phyloP scores from a whole-genome alignment of 768 basidiomycete genomes.

The Amanita pallidorosea region DNA sequence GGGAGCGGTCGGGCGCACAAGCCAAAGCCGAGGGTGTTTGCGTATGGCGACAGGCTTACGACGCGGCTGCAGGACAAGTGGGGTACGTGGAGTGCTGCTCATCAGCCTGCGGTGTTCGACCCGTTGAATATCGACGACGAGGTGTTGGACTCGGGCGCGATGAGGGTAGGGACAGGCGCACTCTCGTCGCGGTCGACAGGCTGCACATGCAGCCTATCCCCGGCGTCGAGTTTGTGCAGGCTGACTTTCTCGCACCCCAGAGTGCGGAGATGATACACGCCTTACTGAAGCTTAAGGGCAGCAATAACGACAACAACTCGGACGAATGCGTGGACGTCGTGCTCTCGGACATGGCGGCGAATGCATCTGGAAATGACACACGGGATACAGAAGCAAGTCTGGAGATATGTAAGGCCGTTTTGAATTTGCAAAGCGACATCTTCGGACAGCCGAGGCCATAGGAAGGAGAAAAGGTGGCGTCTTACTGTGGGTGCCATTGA shows the following conservation, averaged over 20 bases:
- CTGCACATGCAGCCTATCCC: slow-evolving; percentile 61
- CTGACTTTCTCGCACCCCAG: slow-evolving; percentile 60
- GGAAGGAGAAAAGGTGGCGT: slow-evolving; percentile 36
- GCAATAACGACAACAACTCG: slow-evolving; percentile 13
- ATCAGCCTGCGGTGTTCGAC: background rate
- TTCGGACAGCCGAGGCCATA: slow-evolving; percentile 35
- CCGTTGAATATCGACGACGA: slow-evolving; percentile 5
- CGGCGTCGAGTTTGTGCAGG: slow-evolving; percentile 64
- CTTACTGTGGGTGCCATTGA: slow-evolving; percentile 37
- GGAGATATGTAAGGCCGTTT: slow-evolving; percentile 67
- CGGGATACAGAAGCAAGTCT: slow-evolving; percentile 62
- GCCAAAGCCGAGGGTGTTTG: background rate
- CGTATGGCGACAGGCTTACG: background rate
- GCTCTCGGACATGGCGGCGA: slow-evolving; percentile 86
- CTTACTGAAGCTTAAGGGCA: slow-evolving; percentile 13
- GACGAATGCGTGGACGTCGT: slow-evolving; percentile 61
- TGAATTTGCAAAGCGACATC: slow-evolving; percentile 45
- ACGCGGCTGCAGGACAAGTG: background rate
- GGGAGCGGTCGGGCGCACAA: background rate
- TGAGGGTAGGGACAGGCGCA: slow-evolving; percentile 6
- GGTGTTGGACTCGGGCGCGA: background rate
- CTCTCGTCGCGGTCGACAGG: slow-evolving; percentile 73
- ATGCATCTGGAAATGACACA: slow-evolving; percentile 58
- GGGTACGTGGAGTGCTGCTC: slow-evolving; percentile 3
- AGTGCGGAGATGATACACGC: slow-evolving; percentile 35